Conservation (phyloP, 148 eudicot species). For the Arbutus unedo region DNA sequence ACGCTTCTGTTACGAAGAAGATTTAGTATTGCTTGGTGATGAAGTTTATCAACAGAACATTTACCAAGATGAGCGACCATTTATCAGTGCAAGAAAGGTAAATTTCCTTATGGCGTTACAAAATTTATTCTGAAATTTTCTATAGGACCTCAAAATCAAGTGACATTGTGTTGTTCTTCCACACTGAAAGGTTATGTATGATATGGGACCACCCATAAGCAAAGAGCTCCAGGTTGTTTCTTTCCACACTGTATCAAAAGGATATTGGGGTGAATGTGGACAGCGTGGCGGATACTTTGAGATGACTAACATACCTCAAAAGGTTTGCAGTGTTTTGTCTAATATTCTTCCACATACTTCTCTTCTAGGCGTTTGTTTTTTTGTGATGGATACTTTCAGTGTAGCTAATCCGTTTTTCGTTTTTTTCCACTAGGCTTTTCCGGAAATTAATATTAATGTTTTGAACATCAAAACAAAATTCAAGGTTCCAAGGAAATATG, state of each 20-base stretch:
- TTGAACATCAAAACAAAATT: not conserved
- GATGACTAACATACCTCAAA: slow-evolving; percentile 88
- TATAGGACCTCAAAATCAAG: not conserved
- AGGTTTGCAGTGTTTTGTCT: slow-evolving; percentile 43
- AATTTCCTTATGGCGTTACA: not conserved
- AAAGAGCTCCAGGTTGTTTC: slow-evolving; percentile 90
- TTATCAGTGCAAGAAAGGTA: slow-evolving; percentile 92
- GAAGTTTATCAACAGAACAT: slow-evolving; percentile 97
- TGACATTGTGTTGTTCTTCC: not conserved
- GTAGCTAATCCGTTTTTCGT: not conserved
- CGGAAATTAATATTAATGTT: not conserved
- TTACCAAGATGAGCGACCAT: slow-evolving; percentile 98
- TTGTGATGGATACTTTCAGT: no score
- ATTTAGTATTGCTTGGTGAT: slow-evolving; percentile 83
- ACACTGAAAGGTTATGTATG: slow-evolving; percentile 62
- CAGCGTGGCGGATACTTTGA: slow-evolving; percentile 97
- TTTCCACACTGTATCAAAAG: slow-evolving; percentile 95
- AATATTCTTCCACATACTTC: not conserved
- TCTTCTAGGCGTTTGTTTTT: not conserved
- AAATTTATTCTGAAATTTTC: not conserved
- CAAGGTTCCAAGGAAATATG: not conserved
- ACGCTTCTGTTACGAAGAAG: slow-evolving; percentile 69
- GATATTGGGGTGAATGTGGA: slow-evolving; percentile 98
- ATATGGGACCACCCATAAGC: slow-evolving; percentile 84
- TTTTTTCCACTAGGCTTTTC: not conserved